Conservation (phyloP, 2,329 filamentous ascomycete genomes). For the Macrophomina phaseolina region DNA sequence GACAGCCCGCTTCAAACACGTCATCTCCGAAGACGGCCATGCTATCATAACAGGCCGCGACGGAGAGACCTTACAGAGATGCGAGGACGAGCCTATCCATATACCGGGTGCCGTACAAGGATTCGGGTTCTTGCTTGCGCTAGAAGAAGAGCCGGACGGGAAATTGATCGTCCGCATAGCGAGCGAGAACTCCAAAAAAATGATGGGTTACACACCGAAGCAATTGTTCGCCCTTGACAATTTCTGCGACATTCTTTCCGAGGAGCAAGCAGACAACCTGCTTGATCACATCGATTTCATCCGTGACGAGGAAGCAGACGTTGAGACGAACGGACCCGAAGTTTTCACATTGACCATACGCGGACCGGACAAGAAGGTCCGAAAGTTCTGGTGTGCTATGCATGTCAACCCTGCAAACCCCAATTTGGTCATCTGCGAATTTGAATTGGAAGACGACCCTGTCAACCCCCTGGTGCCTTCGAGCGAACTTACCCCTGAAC, state of each 20-base stretch:
- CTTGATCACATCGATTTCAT: constrained; percentile 89
- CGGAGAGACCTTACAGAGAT: constrained; percentile 73
- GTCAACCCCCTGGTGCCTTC: constrained; percentile 69
- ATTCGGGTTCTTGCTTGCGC: constrained; percentile 77
- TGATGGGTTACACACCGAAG: constrained; percentile 78
- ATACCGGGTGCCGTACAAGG: constrained; percentile 81
- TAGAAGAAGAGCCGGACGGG: constrained; percentile 71
- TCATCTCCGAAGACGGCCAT: constrained; percentile 77
- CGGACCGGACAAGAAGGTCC: constrained; percentile 58
- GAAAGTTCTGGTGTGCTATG: constrained; percentile 86
- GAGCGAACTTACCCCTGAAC: constrained; percentile 63
- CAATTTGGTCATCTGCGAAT: constrained; percentile 82
- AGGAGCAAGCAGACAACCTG: constrained; percentile 83
- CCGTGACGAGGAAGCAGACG: constrained; percentile 79
- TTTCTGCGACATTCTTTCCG: constrained; percentile 82
- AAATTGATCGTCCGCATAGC: constrained; percentile 73
- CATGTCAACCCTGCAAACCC: constrained; percentile 73
- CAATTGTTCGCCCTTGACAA: constrained; percentile 75
- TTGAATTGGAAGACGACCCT: constrained; percentile 81
- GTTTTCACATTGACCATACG: constrained; percentile 81
- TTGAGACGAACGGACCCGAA: constrained; percentile 77
- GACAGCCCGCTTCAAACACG: constrained; percentile 78
- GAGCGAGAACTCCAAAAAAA: constrained; percentile 77
- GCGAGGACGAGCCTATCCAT: constrained; percentile 91
- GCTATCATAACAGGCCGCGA: constrained; percentile 81